Evolutionary conservation across 768 basidiomycete species (phyloP), one percentile per base, ranked within the genome.

Genomic region (Leccinellum luteum): DNA sequence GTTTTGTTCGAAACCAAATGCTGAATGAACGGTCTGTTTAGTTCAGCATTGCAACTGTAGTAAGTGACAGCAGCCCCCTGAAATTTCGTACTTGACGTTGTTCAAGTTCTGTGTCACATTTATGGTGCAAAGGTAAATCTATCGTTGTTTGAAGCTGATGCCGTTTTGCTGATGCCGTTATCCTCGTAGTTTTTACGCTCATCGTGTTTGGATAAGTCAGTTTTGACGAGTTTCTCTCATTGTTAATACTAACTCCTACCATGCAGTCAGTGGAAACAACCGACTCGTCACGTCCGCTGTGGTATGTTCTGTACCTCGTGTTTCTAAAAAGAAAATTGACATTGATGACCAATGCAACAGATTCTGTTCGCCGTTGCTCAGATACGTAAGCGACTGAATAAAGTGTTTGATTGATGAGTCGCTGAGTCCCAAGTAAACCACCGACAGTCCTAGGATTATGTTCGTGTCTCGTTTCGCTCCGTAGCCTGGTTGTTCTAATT

Each of bases 131-230:
- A 35, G 61, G 67, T 69, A 55, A 3, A 23, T 1, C n/a, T 17
- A 23, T 17, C 25, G 1, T 10, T 21, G n/a, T 35, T 13, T 35
- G 14, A 8, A n/a, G 14, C 25, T 44, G 31, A 32, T n/a, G 34
- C 2, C 6, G 1, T 48, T 25, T 28, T 14, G 12, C 56, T 60
- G 15, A 64, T 13, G 31, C 31, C 7, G 9, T 12, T 25, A 3
- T 0, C 2, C 9, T 25, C 10, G 45, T 44, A 69, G 68, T 52
- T 68, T 68, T 32, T 69, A 69, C 25, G 55, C 56, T 23, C 68
- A 68, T 25, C 66, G 65, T 35, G 63, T 69, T 19, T 69, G 65
- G 65, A 67, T 68, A 60, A 68, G 66, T 68, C 45, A 44, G 66
- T 45, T n/a, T 5, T 10, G 32, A 2, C 17, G 14, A 2, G 3